phyloP scores from a whole-genome alignment of 2,329 filamentous ascomycete species.

The Penicillium sp. region DNA sequence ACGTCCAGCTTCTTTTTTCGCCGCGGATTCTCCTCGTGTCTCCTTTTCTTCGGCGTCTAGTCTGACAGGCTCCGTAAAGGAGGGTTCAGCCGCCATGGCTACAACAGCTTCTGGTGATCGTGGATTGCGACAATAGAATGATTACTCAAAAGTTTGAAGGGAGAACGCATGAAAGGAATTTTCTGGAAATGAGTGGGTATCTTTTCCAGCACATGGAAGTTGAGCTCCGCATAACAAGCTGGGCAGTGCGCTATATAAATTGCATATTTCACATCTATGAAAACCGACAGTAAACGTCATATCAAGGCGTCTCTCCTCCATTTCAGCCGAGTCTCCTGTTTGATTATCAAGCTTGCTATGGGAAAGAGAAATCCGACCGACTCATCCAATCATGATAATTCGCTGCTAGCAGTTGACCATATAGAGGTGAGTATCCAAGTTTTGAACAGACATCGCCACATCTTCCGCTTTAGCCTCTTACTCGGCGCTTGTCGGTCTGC shows the following conservation, averaged over 20 bases:
- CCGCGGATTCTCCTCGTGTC: neutral
- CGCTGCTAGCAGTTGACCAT: no score
- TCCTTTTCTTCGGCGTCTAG: neutral
- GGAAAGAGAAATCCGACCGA: neutral
- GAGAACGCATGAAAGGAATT: neutral
- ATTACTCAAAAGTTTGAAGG: no score
- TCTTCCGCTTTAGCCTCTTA: neutral
- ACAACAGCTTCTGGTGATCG: neutral
- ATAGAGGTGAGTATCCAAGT: neutral
- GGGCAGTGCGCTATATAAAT: neutral
- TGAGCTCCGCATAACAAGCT: neutral
- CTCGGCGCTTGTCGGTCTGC: neutral
- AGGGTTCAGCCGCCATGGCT: neutral
- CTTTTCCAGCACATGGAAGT: neutral
- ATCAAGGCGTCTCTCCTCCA: neutral
- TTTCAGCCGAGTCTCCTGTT: neutral
- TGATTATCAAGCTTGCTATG: neutral
- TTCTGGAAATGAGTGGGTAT: neutral
- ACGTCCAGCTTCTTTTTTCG: neutral
- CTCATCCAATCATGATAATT: neutral
- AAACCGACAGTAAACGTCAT: neutral
- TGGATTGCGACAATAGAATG: no score
- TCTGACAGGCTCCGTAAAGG: neutral
- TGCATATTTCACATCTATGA: neutral
- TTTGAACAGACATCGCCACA: neutral